A percentile compares a stretch with the other conserved stretches of the same genome.
These are phyloP conservation scores for Naganishia vishniacii DNA, from an alignment of 768 basidiomycete species.

Conservation along the genomic window DNA sequence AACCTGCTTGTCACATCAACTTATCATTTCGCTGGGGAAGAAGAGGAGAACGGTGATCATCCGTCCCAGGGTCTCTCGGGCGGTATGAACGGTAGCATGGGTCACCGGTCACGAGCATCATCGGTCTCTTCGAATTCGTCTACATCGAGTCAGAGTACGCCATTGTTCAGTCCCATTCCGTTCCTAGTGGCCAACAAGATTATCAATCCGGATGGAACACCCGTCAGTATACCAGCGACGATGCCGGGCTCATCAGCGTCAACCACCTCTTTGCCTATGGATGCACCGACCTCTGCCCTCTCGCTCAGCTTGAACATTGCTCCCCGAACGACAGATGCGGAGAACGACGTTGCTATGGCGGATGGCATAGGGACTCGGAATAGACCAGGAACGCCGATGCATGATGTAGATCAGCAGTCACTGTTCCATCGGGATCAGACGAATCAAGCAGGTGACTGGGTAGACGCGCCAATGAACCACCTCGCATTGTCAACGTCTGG, in stretches of 20 bases:
- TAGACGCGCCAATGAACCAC: neutral
- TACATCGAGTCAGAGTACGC: conserved; percentile 21
- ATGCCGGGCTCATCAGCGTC: neutral
- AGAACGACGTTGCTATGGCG: neutral
- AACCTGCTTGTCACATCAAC: conserved; percentile 45
- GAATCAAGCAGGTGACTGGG: neutral
- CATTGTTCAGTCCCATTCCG: conserved; percentile 49
- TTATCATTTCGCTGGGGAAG: conserved; percentile 28
- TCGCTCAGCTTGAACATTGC: conserved; percentile 11
- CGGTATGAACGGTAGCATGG: neutral
- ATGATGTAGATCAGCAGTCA: neutral
- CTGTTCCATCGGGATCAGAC: neutral
- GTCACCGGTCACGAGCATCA: conserved; percentile 11
- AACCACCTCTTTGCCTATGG: neutral
- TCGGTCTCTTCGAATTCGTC: conserved; percentile 4
- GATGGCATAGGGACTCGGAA: neutral
- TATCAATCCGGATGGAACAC: conserved; percentile 13
- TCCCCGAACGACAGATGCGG: neutral
- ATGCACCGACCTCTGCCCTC: neutral
- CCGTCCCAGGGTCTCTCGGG: neutral
- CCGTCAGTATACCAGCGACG: neutral
- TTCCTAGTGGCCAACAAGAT: conserved; percentile 33
- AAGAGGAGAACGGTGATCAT: neutral
- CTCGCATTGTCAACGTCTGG: neutral
- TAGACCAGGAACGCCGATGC: conserved; percentile 11